Conservation (phyloP, 2,329 filamentous ascomycete genomes). For the Tolypocladium nubicola region DNA sequence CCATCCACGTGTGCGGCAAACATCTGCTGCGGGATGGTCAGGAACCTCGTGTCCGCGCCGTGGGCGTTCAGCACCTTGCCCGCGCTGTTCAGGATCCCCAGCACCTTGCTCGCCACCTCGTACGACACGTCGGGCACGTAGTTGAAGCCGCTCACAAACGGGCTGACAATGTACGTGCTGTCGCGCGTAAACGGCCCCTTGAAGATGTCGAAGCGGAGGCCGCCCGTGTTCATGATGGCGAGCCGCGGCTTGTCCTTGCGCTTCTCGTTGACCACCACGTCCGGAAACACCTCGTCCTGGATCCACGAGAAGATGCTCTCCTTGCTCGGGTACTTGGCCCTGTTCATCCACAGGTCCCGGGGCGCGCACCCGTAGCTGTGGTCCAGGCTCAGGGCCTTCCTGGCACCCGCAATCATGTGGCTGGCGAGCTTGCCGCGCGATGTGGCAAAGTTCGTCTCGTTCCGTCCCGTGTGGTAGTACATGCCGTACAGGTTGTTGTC, state of each 20-base stretch:
- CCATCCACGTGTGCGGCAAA: constrained; percentile 9
- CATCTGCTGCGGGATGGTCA: constrained; percentile 38
- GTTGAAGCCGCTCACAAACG: constrained; percentile 71
- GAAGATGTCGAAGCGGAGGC: constrained; percentile 92
- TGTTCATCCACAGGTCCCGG: constrained; percentile 68
- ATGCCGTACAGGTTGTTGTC: constrained; percentile 87
- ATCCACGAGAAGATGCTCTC: constrained; percentile 78
- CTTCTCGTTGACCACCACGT: constrained; percentile 45
- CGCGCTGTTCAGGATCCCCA: constrained; percentile 46
- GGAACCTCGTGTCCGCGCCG: constrained; percentile 30
- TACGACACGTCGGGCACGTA: constrained; percentile 78
- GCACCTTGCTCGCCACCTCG: constrained; percentile 57
- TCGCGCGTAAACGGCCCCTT: constrained; percentile 84
- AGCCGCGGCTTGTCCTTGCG: constrained; percentile 54
- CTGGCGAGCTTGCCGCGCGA: constrained; percentile 63
- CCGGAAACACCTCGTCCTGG: constrained; percentile 62
- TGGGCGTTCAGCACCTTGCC: constrained; percentile 34
- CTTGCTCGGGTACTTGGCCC: constrained; percentile 61
- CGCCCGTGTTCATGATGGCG: constrained; percentile 78
- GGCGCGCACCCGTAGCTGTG: constrained; percentile 75
- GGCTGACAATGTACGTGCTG: constrained; percentile 74
- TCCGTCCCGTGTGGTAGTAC: constrained; percentile 67
- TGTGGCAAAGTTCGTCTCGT: constrained; percentile 65
- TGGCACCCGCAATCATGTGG: constrained; percentile 55
- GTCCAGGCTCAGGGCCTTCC: constrained; percentile 62